A percentile compares a stretch with the other conserved stretches of the same genome.
Evolutionary conservation across 257 asterid species (phyloP).

Genomic region (Solanum bukasovii): DNA sequence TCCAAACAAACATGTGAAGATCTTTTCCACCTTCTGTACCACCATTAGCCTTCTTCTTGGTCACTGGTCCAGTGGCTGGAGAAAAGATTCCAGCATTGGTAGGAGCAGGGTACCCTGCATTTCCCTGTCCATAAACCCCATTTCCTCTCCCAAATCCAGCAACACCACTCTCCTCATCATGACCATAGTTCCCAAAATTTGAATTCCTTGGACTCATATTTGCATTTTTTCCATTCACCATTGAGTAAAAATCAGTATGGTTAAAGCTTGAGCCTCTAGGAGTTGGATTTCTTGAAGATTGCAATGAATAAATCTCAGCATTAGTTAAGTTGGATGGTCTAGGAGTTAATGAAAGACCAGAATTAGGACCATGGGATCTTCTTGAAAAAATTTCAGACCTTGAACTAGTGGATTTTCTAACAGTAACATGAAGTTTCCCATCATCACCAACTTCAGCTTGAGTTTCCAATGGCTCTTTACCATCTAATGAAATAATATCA

Average conservation of each 20-base stretch:
- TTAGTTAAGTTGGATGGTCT: slow-evolving; percentile 41
- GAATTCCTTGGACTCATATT: slow-evolving; percentile 34
- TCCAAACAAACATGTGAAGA: slow-evolving; percentile 99
- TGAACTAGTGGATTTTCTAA: slow-evolving; percentile 35
- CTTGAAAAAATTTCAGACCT: slow-evolving; percentile 41
- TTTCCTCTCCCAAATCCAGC: slow-evolving; percentile 34
- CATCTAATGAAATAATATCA: slow-evolving; percentile 36
- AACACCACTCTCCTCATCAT: slow-evolving; percentile 32
- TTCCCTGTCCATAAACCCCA: slow-evolving; percentile 42
- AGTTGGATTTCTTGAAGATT: slow-evolving; percentile 42
- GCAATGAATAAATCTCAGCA: slow-evolving; percentile 43
- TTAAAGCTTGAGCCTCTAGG: slow-evolving; percentile 42
- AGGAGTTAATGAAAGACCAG: slow-evolving; percentile 37
- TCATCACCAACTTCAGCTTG: slow-evolving; percentile 43
- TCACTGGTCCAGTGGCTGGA: slow-evolving; percentile 48
- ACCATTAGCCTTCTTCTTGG: slow-evolving; percentile 59
- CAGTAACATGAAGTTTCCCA: slow-evolving; percentile 42
- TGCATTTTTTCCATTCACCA: slow-evolving; percentile 31
- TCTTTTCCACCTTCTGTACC: slow-evolving; percentile 66
- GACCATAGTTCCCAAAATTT: slow-evolving; percentile 26
- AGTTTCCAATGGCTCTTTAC: slow-evolving; percentile 38
- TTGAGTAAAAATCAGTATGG: slow-evolving; percentile 35
- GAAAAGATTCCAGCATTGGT: slow-evolving; percentile 75
- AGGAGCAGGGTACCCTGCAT: slow-evolving; percentile 69
- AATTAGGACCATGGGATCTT: slow-evolving; percentile 25